phyloP scores from a whole-genome alignment of 208 protist species.

The Leishmania turanica region DNA sequence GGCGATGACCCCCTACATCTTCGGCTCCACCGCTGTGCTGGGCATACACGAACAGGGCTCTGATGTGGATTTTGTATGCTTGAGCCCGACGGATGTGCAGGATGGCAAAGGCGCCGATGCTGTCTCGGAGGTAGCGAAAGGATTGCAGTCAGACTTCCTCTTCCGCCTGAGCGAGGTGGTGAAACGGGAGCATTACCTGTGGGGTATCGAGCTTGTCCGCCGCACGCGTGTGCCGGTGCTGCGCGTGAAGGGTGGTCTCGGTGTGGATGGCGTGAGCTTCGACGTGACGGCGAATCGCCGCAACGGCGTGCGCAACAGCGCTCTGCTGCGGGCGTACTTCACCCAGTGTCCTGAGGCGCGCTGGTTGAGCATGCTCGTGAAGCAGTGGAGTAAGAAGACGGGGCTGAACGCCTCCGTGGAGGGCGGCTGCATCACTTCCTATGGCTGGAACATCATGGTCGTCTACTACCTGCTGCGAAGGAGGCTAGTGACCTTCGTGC shows the following conservation, averaged over 20 bases:
- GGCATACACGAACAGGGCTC: constrained; percentile 67
- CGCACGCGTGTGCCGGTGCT: constrained; percentile 87
- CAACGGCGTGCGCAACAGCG: constrained; percentile 90
- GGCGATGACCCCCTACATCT: constrained; percentile 64
- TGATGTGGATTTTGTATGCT: constrained; percentile 85
- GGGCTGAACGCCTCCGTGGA: constrained; percentile 73
- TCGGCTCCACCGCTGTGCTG: constrained; percentile 81
- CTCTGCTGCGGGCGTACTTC: constrained; percentile 76
- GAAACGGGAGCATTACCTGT: constrained; percentile 42
- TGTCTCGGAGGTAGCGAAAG: constrained; percentile 67
- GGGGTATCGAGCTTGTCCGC: constrained; percentile 73
- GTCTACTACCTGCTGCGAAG: constrained; percentile 83
- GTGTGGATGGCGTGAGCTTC: constrained; percentile 46
- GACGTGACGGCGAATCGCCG: constrained; percentile 81
- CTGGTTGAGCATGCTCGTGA: constrained; percentile 79
- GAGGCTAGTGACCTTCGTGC: constrained; percentile 55
- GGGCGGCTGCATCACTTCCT: constrained; percentile 83
- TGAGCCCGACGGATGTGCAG: constrained; percentile 37
- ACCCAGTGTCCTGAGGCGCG: constrained; percentile 62
- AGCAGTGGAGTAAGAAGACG: constrained; percentile 84
- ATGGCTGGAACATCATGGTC: constrained; percentile 89
- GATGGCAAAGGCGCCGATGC: constrained; percentile 63
- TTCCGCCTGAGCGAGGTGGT: constrained; percentile 26
- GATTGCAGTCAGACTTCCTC: constrained; percentile 69
- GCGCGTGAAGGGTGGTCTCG: constrained; percentile 39